Percentiles rank a stretch among this genome's conserved stretches.
Conservation (phyloP, 2,329 filamentous ascomycete species). For the Aureobasidium namibiae region DNA sequence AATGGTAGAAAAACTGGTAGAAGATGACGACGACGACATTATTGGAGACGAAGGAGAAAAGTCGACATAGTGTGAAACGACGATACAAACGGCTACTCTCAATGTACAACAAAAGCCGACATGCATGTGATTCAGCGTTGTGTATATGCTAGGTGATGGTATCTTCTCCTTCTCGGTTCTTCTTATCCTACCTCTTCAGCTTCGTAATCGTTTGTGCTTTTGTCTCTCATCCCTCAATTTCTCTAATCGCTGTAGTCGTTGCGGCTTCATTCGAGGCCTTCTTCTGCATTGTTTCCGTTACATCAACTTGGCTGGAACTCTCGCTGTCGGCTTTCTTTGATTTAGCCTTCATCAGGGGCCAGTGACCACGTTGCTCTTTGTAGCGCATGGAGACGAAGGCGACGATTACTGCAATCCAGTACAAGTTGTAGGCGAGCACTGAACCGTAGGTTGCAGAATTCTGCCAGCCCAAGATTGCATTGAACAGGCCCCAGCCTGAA, state of each 20-base stretch:
- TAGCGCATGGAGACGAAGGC: conserved; percentile 59
- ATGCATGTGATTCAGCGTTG: not conserved
- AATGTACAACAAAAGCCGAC: not conserved
- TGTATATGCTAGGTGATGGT: not conserved
- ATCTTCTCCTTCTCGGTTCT: not conserved
- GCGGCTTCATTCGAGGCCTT: conserved; percentile 13
- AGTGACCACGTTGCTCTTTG: conserved; percentile 50
- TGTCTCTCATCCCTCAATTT: conserved; percentile 13
- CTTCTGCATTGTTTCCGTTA: conserved; percentile 16
- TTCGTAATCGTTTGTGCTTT: too few species aligned
- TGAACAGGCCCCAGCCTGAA: conserved; percentile 81
- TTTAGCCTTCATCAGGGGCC: conserved; percentile 32
- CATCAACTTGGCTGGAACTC: conserved; percentile 13
- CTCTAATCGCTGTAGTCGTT: conserved; percentile 15
- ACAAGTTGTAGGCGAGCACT: conserved; percentile 78
- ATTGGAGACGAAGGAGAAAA: conserved; percentile 29
- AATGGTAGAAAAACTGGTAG: conserved; percentile 66
- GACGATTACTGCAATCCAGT: conserved; percentile 66
- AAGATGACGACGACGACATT: conserved; percentile 45
- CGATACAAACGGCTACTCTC: not conserved
- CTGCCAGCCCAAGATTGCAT: conserved; percentile 76
- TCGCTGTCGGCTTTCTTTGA: conserved; percentile 15
- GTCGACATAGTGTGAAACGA: not conserved
- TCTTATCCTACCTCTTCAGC: not conserved
- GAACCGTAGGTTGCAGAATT: conserved; percentile 85